A percentile compares a stretch with the other conserved stretches of the same genome.
Conservation (phyloP, 331 rosid genomes). For the Spiraea crenata region DNA sequence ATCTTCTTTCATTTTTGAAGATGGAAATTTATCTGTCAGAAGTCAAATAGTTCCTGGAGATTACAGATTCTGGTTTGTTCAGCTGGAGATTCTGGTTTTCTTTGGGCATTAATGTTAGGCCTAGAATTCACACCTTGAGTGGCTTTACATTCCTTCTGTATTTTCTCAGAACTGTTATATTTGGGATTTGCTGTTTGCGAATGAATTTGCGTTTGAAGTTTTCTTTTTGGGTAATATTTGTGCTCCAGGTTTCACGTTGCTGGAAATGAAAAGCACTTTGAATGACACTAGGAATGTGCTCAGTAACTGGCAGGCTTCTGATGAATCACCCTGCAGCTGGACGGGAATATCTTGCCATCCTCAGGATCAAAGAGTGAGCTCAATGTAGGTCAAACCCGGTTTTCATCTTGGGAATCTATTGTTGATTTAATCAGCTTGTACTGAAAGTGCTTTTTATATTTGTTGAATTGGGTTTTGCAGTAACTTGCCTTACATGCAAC, state of each 20-base stretch:
- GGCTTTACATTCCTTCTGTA: conserved; percentile 1
- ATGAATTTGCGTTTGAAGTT: too few species aligned
- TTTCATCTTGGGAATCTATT: conserved; percentile 4
- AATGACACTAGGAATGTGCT: conserved; percentile 70
- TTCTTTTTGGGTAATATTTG: background rate
- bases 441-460: background rate
- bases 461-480: conserved; percentile 43
- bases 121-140: background rate
- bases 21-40: background rate
- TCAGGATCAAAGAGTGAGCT: conserved; percentile 63
- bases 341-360: conserved; percentile 80
- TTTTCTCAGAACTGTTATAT: background rate
- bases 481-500: conserved; percentile 76
- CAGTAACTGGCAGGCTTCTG: conserved; percentile 63
- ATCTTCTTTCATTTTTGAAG: background rate
- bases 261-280: conserved; percentile 63
- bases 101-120: background rate
- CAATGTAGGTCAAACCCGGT: conserved; percentile 50
- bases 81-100: background rate
- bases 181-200: background rate
- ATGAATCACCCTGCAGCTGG: conserved; percentile 86
- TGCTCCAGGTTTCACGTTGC: conserved; percentile 61
- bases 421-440: background rate
- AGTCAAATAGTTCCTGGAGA: background rate
- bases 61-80: too few species aligned